These are phyloP conservation scores for Fusarium chuoi DNA, from an alignment of 2,329 filamentous ascomycete genomes.

Conservation along the genomic window DNA sequence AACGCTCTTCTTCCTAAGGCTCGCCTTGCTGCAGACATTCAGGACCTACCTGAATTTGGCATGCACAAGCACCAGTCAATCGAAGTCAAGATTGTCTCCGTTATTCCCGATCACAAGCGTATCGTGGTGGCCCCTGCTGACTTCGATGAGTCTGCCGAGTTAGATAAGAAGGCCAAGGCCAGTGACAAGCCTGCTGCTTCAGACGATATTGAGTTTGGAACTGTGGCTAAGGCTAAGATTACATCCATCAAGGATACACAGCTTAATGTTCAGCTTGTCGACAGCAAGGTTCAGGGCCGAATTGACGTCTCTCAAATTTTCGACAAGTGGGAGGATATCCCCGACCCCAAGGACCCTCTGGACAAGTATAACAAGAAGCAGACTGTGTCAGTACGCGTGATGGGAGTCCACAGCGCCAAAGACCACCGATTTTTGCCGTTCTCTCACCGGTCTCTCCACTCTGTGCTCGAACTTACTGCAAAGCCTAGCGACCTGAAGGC, in stretches of 20 bases:
- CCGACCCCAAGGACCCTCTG: slow-evolving; percentile 84
- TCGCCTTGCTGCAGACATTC: slow-evolving; percentile 77
- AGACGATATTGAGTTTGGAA: slow-evolving; percentile 80
- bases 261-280: slow-evolving; percentile 87
- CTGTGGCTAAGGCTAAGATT: slow-evolving; percentile 78
- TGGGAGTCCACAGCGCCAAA: slow-evolving; percentile 89
- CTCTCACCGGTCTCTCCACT: slow-evolving; percentile 82
- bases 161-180: slow-evolving; percentile 51
- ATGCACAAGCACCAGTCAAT: slow-evolving; percentile 81
- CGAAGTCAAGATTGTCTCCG: slow-evolving; percentile 74
- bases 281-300: slow-evolving; percentile 80
- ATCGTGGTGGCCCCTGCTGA: slow-evolving; percentile 68
- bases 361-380: slow-evolving; percentile 76
- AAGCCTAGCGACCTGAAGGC: slow-evolving; percentile 74
- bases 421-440: slow-evolving; percentile 94
- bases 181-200: slow-evolving; percentile 55
- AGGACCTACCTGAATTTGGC: slow-evolving; percentile 78
- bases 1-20: slow-evolving; percentile 84
- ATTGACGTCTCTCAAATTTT: slow-evolving; percentile 93
- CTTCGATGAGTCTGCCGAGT: slow-evolving; percentile 57
- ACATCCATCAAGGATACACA: slow-evolving; percentile 91
- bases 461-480: slow-evolving; percentile 86
- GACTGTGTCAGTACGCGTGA: slow-evolving; percentile 76
- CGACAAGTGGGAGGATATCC: slow-evolving; percentile 87
- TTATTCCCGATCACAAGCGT: slow-evolving; percentile 75